phyloP scores from a whole-genome alignment of 2,329 filamentous ascomycete species.

The Penicillium sp. region DNA sequence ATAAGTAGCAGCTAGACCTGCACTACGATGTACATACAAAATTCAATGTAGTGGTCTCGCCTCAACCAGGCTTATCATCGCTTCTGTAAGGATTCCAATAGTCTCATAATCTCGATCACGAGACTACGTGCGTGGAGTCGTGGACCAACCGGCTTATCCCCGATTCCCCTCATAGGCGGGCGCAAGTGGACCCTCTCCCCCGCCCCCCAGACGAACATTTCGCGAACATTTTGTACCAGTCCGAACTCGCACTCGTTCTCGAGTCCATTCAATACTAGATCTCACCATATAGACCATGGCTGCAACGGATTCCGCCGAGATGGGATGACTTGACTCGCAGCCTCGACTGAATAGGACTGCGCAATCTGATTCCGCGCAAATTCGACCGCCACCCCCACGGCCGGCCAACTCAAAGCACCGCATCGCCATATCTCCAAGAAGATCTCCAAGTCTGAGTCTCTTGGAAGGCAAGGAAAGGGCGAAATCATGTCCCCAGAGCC shows the following conservation, averaged over 20 bases:
- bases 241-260: not conserved
- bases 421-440: not conserved
- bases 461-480: not conserved
- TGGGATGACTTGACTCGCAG: constrained; percentile 20
- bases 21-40: not conserved
- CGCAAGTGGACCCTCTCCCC: constrained; percentile 28
- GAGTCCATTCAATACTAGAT: not conserved
- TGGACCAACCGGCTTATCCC: constrained; percentile 23
- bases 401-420: not conserved
- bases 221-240: constrained; percentile 6
- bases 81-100: not conserved
- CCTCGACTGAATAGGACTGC: constrained; percentile 5
- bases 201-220: constrained; percentile 26
- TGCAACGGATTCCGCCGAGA: not conserved
- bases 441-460: not conserved
- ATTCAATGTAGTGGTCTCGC: not conserved
- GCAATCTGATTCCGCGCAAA: constrained; percentile 2
- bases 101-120: constrained; percentile 6
- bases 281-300: constrained; percentile 14
- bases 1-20: not conserved
- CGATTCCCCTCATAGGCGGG: constrained; percentile 30
- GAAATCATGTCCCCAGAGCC: constrained; percentile 34
- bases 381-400: constrained; percentile 10
- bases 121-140: constrained; percentile 10
- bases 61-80: not conserved